A percentile compares a stretch with the other conserved stretches of the same genome.
Conservation (phyloP, 2,329 filamentous ascomycete species). For the Sclerotinia borealis region DNA sequence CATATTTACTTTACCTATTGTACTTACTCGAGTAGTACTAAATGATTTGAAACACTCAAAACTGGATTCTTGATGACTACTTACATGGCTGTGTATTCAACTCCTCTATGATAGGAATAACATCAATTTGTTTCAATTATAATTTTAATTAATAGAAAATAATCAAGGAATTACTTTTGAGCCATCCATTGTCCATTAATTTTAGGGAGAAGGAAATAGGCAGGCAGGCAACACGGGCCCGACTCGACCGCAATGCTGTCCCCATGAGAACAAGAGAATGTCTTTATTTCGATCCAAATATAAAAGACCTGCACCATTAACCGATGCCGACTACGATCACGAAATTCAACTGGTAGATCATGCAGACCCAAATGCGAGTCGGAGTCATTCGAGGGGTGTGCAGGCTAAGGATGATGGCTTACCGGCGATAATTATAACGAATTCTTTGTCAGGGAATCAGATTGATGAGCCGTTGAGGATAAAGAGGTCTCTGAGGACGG, state of each 20-base stretch:
- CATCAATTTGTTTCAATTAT: background rate
- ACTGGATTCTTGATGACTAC: background rate
- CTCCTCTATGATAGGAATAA: no score
- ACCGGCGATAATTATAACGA: constrained; percentile 14
- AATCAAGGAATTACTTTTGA: background rate
- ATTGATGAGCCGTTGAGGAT: constrained; percentile 25
- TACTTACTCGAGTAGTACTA: background rate
- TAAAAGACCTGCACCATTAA: constrained; percentile 42
- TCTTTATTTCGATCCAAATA: constrained; percentile 9
- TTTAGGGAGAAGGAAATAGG: background rate
- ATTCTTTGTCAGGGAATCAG: constrained; percentile 23
- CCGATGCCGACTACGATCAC: constrained; percentile 61
- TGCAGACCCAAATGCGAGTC: constrained; percentile 16
- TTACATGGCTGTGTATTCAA: no score
- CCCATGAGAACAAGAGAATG: constrained; percentile 8
- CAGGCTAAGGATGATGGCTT: background rate
- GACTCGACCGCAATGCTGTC: constrained; percentile 6
- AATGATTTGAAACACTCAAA: background rate
- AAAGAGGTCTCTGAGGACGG: constrained; percentile 21
- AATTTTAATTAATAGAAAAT: background rate
- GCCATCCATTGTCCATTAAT: no score
- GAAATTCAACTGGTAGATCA: constrained; percentile 62
- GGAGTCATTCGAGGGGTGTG: constrained; percentile 16
- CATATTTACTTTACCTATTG: no score
- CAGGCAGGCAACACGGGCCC: background rate